These are phyloP conservation scores for Rhododendron henanense DNA, from an alignment of 148 eudicot genomes.

Conservation along the genomic window DNA sequence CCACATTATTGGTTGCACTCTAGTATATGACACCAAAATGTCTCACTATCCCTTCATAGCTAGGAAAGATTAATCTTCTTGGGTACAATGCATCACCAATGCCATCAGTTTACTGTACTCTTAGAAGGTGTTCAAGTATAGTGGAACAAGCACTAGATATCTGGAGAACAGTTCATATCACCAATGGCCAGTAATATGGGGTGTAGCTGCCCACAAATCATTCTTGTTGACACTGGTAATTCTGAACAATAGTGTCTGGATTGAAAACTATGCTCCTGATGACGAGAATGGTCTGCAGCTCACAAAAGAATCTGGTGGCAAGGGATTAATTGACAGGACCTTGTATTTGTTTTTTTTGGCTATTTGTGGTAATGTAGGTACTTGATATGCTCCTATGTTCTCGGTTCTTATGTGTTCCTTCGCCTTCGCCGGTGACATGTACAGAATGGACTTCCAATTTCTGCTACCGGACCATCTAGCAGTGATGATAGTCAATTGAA, in stretches of 20 bases:
- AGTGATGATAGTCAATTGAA: constrained; percentile 23
- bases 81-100: neutral
- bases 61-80: neutral
- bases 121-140: neutral
- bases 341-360: neutral
- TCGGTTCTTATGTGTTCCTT: neutral
- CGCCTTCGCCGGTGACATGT: constrained; percentile 6
- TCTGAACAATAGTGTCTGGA: neutral
- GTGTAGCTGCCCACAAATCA: neutral
- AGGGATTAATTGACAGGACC: constrained; percentile 22
- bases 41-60: neutral
- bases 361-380: neutral
- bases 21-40: neutral
- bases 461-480: constrained; percentile 16
- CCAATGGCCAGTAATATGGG: neutral
- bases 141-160: neutral
- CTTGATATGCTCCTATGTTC: neutral
- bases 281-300: constrained; percentile 17
- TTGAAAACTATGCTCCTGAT: neutral
- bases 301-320: constrained; percentile 31
- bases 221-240: neutral
- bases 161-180: neutral
- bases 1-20: neutral
- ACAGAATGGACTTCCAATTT: constrained; percentile 22
- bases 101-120: neutral